A percentile compares a stretch with the other conserved stretches of the same genome.
Evolutionary conservation across 1,284 basidiomycete species (phyloP).

Genomic region (Ceratobasidium sp.): DNA sequence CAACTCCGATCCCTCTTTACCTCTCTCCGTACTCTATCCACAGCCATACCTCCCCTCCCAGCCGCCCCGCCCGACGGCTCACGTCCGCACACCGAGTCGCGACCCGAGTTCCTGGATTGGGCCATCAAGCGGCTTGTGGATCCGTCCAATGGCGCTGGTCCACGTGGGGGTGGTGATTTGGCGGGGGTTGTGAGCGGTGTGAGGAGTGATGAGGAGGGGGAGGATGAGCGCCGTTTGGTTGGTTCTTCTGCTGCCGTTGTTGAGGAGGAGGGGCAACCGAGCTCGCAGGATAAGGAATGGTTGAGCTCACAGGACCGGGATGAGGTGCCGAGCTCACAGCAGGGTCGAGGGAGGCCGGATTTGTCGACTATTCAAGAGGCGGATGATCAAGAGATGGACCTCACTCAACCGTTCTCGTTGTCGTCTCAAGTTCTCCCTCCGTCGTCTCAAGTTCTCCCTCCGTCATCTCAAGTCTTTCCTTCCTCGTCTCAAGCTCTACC

Average conservation of each 20-base stretch:
- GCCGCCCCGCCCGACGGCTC: constrained; percentile 17
- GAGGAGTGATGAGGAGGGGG: constrained; percentile 11
- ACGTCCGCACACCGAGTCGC: constrained; percentile 37
- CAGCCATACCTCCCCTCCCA: constrained; percentile 37
- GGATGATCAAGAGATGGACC: background rate
- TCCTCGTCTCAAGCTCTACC: background rate
- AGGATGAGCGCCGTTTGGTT: constrained; percentile 7
- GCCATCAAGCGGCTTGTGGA: constrained; percentile 46
- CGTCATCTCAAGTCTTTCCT: background rate
- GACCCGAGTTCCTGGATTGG: constrained; percentile 48
- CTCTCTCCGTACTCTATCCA: constrained; percentile 43
- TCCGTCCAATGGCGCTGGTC: background rate
- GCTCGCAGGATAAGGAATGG: background rate
- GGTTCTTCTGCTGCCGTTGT: background rate
- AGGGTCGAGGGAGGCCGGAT: background rate
- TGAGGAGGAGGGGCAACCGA: background rate
- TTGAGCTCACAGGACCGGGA: background rate
- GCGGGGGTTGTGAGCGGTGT: background rate
- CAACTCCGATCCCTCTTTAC: constrained; percentile 39
- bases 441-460: background rate
- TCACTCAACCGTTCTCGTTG: constrained; percentile 3
- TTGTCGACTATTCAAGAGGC: constrained; percentile 18
- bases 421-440: too few relatives aligned
- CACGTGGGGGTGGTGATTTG: constrained; percentile 10
- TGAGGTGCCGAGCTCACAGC: background rate